Conservation (phyloP, 2,329 filamentous ascomycete genomes). For the Aspergillus awamori region DNA sequence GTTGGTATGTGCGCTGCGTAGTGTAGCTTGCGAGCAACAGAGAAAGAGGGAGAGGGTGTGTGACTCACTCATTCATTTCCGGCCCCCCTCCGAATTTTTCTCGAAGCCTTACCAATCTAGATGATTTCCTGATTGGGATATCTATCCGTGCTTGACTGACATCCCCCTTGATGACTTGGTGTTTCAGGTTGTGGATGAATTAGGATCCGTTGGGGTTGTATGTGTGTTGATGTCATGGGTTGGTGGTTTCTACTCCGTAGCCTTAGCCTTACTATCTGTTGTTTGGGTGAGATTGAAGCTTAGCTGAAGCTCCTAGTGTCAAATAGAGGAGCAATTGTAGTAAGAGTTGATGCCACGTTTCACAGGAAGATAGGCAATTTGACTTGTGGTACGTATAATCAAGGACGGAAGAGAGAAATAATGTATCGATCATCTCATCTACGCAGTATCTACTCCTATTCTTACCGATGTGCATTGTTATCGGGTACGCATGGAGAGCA, state of each 20-base stretch:
- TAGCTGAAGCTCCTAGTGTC: no score
- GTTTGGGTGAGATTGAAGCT: neutral
- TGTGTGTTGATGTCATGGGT: slow-evolving; percentile 3
- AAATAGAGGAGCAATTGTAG: neutral
- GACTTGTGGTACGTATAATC: neutral
- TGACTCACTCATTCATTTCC: slow-evolving; percentile 7
- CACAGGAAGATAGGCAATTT: neutral
- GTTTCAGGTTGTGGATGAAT: neutral
- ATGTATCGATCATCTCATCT: neutral
- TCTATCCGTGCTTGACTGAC: neutral
- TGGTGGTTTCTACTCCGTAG: no score
- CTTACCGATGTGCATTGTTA: neutral
- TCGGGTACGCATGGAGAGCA: neutral
- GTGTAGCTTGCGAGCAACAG: neutral
- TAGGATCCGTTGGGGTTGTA: neutral
- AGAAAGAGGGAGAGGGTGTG: neutral
- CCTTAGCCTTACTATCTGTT: no score
- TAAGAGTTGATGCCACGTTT: slow-evolving; percentile 2
- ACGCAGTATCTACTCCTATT: neutral
- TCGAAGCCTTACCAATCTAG: slow-evolving; percentile 15
- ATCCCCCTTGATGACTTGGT: slow-evolving; percentile 5
- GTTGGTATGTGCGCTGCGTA: neutral
- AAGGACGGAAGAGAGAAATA: no score
- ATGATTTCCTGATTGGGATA: slow-evolving; percentile 7
- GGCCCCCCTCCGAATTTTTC: slow-evolving; percentile 4